Conservation (phyloP, 192 early-diverging fungal species). For the Coemansia sp. region DNA sequence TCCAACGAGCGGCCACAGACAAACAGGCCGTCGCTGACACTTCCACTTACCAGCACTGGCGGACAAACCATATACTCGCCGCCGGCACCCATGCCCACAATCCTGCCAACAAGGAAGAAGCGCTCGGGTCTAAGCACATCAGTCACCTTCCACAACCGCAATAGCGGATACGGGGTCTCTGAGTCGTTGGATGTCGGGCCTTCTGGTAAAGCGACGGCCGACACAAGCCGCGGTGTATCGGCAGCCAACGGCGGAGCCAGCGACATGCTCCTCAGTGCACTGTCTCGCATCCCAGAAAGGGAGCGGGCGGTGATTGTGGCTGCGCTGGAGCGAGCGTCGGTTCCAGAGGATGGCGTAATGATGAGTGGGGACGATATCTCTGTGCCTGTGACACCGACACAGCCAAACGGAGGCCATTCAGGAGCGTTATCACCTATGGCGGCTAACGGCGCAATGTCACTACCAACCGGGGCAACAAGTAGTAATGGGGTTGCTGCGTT, state of each 20-base stretch:
- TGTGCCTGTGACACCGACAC: conserved; percentile 5
- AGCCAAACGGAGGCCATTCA: neutral
- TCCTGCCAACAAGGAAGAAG: conserved; percentile 28
- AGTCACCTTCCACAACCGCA: conserved; percentile 13
- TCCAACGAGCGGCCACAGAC: conserved; percentile 20
- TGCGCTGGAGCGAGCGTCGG: conserved; percentile 28
- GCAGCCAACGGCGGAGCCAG: conserved; percentile 17
- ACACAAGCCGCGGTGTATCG: conserved; percentile 6
- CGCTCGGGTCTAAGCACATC: conserved; percentile 18
- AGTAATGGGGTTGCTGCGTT: too few relatives aligned
- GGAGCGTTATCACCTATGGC: conserved; percentile 1
- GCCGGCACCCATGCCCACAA: conserved; percentile 28
- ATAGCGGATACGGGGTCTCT: conserved; percentile 15
- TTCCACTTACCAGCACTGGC: conserved; percentile 8
- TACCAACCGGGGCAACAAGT: neutral
- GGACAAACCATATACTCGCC: conserved; percentile 31
- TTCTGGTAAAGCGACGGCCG: conserved; percentile 19
- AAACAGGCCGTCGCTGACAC: conserved; percentile 6
- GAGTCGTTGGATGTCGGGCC: conserved; percentile 18
- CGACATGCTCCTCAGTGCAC: conserved; percentile 35
- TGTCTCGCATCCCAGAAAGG: conserved; percentile 42
- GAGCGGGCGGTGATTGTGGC: conserved; percentile 42
- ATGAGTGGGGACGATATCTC: conserved; percentile 16
- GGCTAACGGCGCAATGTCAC: conserved; percentile 1
- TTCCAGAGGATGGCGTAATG: conserved; percentile 11